Base-by-base conservation (phyloP, 495 filamentous ascomycete genomes). In the Hypoxylon crocopeplum region DNA sequence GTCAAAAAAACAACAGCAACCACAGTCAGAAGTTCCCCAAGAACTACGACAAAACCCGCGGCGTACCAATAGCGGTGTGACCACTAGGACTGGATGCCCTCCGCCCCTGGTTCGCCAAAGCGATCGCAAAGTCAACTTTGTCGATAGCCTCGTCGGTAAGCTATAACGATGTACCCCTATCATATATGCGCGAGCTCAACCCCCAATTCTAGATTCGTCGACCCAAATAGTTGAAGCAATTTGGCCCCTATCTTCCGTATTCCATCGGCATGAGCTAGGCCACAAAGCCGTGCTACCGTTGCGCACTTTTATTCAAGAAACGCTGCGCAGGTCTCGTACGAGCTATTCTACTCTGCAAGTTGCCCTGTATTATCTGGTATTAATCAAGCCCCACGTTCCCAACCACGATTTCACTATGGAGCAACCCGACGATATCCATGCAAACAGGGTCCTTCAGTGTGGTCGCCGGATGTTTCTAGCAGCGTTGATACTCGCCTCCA, bases 81-180 rank as follows among this genome's bases (percentile, higher is more conserved):
- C 72, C 48, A 79, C 79, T 21, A 80, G 86, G 62, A 73, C 84
- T 48, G 84, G 85, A 58, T 85, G 86, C 64, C 92, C 93, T 59
- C 92, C 94, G 21, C 80, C 87, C 52, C 84, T 97, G 46, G 81
- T 92, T 37, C 89, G 94, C 52, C 94, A 98, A 78, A 86, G 86
- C 66, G 94, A 97, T 71, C 88, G 94, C 58, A 98, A 97, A 78
- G 84, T 89, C 69, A 92, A 88, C 72, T 98, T 98, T 71, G 94
- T 98, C 77, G 93, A 97, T 72, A 92, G 86, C 77, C 91, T 98
- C 71, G 93, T 98, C 82, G 94, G 94, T 98, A 91, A 94, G 94
- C 68, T 66, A 38, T 39, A 61, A 53, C 66, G 56, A 56, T 50
- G 36, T 33, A 47, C 57, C 53, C 63, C 15, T 36, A 32, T 25